phyloP scores from a whole-genome alignment of 2,329 filamentous ascomycete species.

The Lachnellula subtilissima region DNA sequence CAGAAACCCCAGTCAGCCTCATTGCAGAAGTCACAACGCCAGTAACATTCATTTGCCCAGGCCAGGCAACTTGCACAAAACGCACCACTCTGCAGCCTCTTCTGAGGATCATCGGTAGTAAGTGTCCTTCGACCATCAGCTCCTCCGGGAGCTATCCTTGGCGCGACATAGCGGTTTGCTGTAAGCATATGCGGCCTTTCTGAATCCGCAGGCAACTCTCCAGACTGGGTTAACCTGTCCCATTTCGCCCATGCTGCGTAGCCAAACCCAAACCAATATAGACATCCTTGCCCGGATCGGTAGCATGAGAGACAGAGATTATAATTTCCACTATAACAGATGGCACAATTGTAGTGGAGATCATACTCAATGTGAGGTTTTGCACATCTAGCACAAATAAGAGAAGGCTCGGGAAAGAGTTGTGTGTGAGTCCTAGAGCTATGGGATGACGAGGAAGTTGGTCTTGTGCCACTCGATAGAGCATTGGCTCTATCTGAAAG shows the following conservation, averaged over 20 bases:
- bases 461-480: slow-evolving; percentile 27
- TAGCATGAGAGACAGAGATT: slow-evolving; percentile 82
- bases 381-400: slow-evolving; percentile 68
- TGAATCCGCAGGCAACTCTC: slow-evolving; percentile 29
- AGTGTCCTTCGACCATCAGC: slow-evolving; percentile 52
- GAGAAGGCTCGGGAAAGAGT: slow-evolving; percentile 63
- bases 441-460: slow-evolving; percentile 28
- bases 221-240: slow-evolving; percentile 44
- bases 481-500: slow-evolving; percentile 28
- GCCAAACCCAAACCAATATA: slow-evolving; percentile 86
- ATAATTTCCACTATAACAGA: slow-evolving; percentile 67
- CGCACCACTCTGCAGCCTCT: slow-evolving; percentile 69
- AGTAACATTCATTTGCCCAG: slow-evolving; percentile 79
- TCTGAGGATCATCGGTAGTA: slow-evolving; percentile 62
- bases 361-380: slow-evolving; percentile 75
- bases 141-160: slow-evolving; percentile 45
- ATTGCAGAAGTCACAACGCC: slow-evolving; percentile 84
- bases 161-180: slow-evolving; percentile 51
- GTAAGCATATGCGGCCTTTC: slow-evolving; percentile 54
- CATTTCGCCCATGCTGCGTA: slow-evolving; percentile 64
- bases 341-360: slow-evolving; percentile 75
- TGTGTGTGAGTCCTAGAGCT: slow-evolving; percentile 33
- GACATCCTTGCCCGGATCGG: slow-evolving; percentile 68
- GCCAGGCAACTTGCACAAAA: slow-evolving; percentile 76
- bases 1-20: slow-evolving; percentile 95